These are phyloP conservation scores for Euphorbia schlechtendalii DNA, from an alignment of 441 rosid species.

Conservation along the genomic window DNA sequence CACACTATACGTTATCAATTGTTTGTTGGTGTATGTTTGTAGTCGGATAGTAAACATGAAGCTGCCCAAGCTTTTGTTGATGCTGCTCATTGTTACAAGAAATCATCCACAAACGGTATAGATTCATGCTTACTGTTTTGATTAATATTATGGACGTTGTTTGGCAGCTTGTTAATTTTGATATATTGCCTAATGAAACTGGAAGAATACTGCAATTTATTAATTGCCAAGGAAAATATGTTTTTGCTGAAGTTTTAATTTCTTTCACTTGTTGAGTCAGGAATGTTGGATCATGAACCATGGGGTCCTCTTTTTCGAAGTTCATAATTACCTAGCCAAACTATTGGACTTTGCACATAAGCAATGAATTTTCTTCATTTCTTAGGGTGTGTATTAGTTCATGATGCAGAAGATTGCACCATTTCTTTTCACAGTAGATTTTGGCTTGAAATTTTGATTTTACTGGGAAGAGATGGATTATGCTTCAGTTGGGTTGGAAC, in stretches of 20 bases:
- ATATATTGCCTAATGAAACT: background rate
- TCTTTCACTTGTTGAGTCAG: background rate
- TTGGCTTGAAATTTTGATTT: background rate
- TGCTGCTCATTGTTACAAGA: constrained; percentile 96
- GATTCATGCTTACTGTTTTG: background rate
- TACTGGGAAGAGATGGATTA: background rate
- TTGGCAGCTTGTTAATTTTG: background rate
- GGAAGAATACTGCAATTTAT: background rate
- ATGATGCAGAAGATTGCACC: background rate
- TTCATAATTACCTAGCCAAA: background rate
- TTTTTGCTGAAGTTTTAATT: background rate
- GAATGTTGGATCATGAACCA: background rate
- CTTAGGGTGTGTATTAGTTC: background rate
- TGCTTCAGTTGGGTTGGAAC: constrained; percentile 1
- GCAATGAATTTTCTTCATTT: background rate
- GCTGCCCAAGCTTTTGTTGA: constrained; percentile 87
- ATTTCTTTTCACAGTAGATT: background rate
- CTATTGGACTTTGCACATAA: background rate
- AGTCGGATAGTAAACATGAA: constrained; percentile 96
- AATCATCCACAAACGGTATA: constrained; percentile 71
- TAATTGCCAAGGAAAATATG: background rate
- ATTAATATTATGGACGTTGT: no score
- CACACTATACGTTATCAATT: background rate
- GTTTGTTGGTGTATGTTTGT: constrained; percentile 21
- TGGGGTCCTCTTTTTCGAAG: background rate